Evolutionary conservation across 2,329 filamentous ascomycete species (phyloP), one percentile per base, ranked within the genome.

Genomic region (Grosmannia clavigera): DNA sequence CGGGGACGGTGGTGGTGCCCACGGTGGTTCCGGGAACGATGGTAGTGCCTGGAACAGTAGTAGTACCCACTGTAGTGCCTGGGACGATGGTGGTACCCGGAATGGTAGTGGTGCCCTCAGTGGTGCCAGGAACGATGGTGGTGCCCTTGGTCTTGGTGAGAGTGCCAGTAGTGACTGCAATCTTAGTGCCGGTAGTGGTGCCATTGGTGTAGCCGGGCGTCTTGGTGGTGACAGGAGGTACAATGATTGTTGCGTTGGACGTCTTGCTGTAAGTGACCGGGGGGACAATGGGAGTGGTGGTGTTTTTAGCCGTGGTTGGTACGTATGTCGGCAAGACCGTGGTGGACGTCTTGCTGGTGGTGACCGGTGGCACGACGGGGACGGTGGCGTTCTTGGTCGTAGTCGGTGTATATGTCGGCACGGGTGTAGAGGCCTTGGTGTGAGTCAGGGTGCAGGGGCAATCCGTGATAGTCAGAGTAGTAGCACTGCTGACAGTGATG

Each of bases 401-500:
- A 33, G 33, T 14, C 19, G 52, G 25, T 27, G 29, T 11, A 31
- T 14, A 33, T 10, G 35, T 10, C 38, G 38, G 38, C 38, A 16
- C 14, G 38, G 38, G 3, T 9, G 38, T 14, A 11, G 38, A 16
- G 38, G 33, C 33, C 33, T 9, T 46, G 7, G 60, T 48, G 19
- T 59, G 61, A 9, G 40, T 59, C 11, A 64, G 55, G 9, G 64
- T 65, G 64, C 64, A 65, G 35, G 64, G 64, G 64, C 64, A 65
- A 63, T 65, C 57, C 3, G 63, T 64, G 54, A 65, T 65, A 61
- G 64, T 67, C 51, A 64, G 57, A 54, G 64, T 65, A 31, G 65
- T 62, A 60, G 64, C 60, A 22, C 55, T 48, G 25, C 63, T 65
- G 58, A 63, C 58, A 65, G 83, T 84, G 73, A 89, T 76, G 67